A percentile compares a stretch with the other conserved stretches of the same genome.
phyloP scores from a whole-genome alignment of 225 moss, liverwort and hornwort genomes.

The Polytrichum formosum region DNA sequence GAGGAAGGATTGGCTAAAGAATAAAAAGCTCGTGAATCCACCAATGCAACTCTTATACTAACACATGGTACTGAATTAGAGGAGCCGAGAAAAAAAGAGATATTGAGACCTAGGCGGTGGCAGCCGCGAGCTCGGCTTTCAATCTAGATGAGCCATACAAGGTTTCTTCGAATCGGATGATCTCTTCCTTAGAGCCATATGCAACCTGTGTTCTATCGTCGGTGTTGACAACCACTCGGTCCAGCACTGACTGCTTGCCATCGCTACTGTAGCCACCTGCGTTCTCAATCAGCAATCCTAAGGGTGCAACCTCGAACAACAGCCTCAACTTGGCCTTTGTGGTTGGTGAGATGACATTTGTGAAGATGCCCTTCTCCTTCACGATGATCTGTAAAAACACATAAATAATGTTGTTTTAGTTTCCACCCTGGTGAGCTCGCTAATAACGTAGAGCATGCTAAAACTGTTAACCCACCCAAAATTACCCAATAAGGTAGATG shows the following conservation, averaged over 20 bases:
- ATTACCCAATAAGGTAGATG: no score
- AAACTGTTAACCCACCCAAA: no score
- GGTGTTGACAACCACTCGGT: constrained; percentile 64
- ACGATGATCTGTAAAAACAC: constrained; percentile 62
- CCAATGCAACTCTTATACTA: neutral
- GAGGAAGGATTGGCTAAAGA: no score
- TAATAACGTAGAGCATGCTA: no score
- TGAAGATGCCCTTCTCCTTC: constrained; percentile 93
- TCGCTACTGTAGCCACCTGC: constrained; percentile 98
- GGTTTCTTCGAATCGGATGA: constrained; percentile 90
- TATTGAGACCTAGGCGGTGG: constrained; percentile 10
- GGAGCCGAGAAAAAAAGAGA: neutral
- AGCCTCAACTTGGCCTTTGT: constrained; percentile 91
- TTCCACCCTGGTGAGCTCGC: neutral
- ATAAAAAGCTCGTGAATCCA: no score
- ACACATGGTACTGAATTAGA: neutral
- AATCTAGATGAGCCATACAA: constrained; percentile 71
- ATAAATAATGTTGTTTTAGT: neutral
- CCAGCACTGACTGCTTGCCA: constrained; percentile 76
- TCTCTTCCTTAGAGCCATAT: constrained; percentile 78
- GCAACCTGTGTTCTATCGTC: constrained; percentile 96
- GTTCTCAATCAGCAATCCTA: constrained; percentile 87
- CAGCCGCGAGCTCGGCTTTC: constrained; percentile 43
- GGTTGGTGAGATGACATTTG: constrained; percentile 81
- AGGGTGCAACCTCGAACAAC: constrained; percentile 88